Conservation (phyloP, 1,139 yeast species). For the Candida glucosophila region DNA sequence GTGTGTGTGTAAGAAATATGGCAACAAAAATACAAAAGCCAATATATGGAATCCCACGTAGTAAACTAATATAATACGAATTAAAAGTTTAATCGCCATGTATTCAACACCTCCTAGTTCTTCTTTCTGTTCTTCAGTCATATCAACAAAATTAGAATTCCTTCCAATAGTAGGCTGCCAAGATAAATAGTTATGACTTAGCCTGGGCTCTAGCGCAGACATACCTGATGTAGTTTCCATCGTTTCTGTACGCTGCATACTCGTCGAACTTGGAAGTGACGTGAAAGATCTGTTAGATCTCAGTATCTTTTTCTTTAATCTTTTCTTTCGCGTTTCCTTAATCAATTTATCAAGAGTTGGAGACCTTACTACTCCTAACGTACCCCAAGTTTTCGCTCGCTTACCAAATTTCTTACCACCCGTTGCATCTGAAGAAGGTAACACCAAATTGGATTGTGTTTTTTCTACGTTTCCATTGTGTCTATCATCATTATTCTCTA, state of each 20-base stretch:
- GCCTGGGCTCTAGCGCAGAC: constrained; percentile 14
- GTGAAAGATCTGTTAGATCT: constrained; percentile 3
- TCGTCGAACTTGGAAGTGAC: constrained; percentile 4
- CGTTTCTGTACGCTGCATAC: background rate
- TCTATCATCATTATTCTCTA: too few species aligned
- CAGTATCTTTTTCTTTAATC: constrained; percentile 7
- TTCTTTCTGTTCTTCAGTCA: constrained; percentile 78
- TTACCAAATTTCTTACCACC: constrained; percentile 25
- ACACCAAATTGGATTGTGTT: constrained; percentile 26
- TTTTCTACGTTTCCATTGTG: constrained; percentile 10
- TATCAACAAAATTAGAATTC: constrained; percentile 81
- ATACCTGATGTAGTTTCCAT: constrained; percentile 4
- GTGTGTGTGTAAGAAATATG: constrained; percentile 50
- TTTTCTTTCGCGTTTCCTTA: constrained; percentile 5
- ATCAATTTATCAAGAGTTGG: constrained; percentile 36
- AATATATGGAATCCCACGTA: constrained; percentile 70
- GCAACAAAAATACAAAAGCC: constrained; percentile 48
- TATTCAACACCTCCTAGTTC: constrained; percentile 97
- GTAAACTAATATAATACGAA: constrained; percentile 56
- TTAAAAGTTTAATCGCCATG: constrained; percentile 72
- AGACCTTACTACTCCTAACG: constrained; percentile 34
- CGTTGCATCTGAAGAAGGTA: constrained; percentile 28
- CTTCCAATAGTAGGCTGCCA: constrained; percentile 95
- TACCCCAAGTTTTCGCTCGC: constrained; percentile 44
- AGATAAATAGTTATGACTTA: constrained; percentile 64